phyloP scores from a whole-genome alignment of 768 basidiomycete genomes.

The Clavaria fumosa region DNA sequence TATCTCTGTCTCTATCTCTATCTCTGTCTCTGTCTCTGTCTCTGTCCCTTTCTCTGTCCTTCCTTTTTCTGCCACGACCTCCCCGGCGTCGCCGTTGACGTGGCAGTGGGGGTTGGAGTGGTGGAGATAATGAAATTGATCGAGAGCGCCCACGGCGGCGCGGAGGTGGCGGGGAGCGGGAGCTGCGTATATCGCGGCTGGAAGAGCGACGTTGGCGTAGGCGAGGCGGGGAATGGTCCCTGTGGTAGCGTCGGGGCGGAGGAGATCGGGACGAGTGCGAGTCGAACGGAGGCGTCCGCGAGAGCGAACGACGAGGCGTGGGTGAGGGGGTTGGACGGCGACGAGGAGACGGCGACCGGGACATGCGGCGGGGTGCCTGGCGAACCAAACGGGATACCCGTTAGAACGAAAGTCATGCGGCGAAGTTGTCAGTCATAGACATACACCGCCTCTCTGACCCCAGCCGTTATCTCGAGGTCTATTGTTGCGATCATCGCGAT shows the following conservation, averaged over 20 bases:
- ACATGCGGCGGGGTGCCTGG: not conserved
- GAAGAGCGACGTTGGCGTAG: constrained; percentile 27
- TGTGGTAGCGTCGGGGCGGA: no score
- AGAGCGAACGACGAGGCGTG: constrained; percentile 31
- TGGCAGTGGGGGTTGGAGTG: no score
- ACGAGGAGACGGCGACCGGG: constrained; percentile 13
- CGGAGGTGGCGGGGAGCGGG: constrained; percentile 26
- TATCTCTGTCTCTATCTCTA: no score
- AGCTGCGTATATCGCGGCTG: constrained; percentile 21
- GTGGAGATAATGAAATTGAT: constrained; percentile 37
- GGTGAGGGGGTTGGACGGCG: constrained; percentile 39
- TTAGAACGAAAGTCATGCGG: constrained; percentile 12
- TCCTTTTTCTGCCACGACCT: no score
- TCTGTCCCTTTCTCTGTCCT: no score
- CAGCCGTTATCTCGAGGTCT: constrained; percentile 47
- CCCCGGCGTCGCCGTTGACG: no score
- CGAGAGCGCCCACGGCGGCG: constrained; percentile 27
- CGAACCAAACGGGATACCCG: constrained; percentile 6
- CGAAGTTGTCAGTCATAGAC: constrained; percentile 19
- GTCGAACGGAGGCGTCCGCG: constrained; percentile 17
- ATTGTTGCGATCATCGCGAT: constrained; percentile 27
- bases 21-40: no score
- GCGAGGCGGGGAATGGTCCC: no score
- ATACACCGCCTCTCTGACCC: constrained; percentile 49
- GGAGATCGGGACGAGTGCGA: constrained; percentile 22